Conservation (phyloP, 2,329 filamentous ascomycete species). For the Epichloe sp. region DNA sequence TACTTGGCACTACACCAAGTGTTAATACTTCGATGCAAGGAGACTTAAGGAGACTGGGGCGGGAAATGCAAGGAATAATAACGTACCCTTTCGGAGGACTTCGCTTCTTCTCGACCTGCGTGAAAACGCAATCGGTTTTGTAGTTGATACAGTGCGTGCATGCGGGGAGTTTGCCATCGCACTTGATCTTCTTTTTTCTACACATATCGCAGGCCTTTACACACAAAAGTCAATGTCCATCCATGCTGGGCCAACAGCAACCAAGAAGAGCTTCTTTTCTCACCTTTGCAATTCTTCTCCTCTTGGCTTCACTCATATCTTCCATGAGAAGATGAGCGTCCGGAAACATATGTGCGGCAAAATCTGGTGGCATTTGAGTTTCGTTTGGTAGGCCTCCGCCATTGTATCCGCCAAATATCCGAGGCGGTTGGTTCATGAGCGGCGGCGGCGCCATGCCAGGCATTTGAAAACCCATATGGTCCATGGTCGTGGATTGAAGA, state of each 20-base stretch:
- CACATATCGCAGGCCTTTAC: constrained; percentile 86
- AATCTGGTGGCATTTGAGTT: constrained; percentile 39
- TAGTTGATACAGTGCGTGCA: constrained; percentile 96
- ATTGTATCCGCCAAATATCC: constrained; percentile 53
- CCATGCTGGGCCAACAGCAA: background rate
- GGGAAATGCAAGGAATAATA: background rate
- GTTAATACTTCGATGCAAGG: background rate
- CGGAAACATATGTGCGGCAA: constrained; percentile 46
- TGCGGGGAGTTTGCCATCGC: constrained; percentile 86
- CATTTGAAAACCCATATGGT: constrained; percentile 46
- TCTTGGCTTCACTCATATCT: constrained; percentile 70
- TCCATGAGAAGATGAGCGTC: constrained; percentile 44
- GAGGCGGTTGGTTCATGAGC: constrained; percentile 53
- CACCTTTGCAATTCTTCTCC: constrained; percentile 78
- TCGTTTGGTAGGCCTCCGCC: constrained; percentile 44
- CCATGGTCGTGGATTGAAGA: constrained; percentile 12
- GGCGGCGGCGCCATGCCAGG: constrained; percentile 40
- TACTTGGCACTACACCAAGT: constrained; percentile 65
- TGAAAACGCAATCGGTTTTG: constrained; percentile 95
- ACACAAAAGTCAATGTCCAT: constrained; percentile 4
- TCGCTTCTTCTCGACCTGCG: constrained; percentile 96
- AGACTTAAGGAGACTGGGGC: background rate
- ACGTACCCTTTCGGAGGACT: constrained; percentile 88
- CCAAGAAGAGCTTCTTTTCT: constrained; percentile 16
- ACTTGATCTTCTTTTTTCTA: constrained; percentile 97